phyloP scores from a whole-genome alignment of 2,329 filamentous ascomycete species.

The Endoconidiophora laricicola region DNA sequence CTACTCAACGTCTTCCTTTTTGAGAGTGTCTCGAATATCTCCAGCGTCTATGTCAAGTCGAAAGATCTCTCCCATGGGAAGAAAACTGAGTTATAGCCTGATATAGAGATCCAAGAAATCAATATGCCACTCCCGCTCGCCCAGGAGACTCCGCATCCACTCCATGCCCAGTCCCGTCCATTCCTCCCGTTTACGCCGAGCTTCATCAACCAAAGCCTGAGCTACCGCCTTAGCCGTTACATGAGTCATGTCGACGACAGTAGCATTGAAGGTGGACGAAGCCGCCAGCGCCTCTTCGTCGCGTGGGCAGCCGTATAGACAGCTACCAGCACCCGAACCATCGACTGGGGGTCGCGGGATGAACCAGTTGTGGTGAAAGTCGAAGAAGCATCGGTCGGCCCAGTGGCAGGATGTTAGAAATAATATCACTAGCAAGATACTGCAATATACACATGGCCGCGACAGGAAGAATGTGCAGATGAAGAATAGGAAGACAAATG shows the following conservation, averaged over 20 bases:
- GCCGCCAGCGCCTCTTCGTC: conserved; percentile 13
- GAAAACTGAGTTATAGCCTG: conserved; percentile 36
- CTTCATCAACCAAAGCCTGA: conserved; percentile 47
- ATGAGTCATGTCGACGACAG: conserved; percentile 42
- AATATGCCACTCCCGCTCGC: conserved; percentile 73
- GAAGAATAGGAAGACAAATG: conserved; percentile 80
- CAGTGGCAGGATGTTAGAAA: conserved; percentile 84
- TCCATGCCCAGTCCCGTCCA: conserved; percentile 68
- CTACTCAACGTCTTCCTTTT: too few species aligned
- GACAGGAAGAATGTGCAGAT: conserved; percentile 91
- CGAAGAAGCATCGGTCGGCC: conserved; percentile 83
- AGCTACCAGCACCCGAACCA: conserved; percentile 10
- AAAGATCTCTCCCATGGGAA: too few species aligned
- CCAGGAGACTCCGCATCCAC: conserved; percentile 70
- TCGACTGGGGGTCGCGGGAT: conserved; percentile 42
- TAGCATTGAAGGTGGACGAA: conserved; percentile 25
- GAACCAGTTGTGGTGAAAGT: conserved; percentile 87
- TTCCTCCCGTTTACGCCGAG: conserved; percentile 38
- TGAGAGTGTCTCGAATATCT: too few species aligned
- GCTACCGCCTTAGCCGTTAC: conserved; percentile 53
- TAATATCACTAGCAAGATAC: conserved; percentile 82
- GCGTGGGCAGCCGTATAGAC: conserved; percentile 9
- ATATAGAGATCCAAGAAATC: conserved; percentile 84
- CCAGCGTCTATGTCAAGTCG: too few species aligned
- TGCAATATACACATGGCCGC: conserved; percentile 95